Conservation (phyloP, 345 rosid genomes). For the Murraya koenigii region DNA sequence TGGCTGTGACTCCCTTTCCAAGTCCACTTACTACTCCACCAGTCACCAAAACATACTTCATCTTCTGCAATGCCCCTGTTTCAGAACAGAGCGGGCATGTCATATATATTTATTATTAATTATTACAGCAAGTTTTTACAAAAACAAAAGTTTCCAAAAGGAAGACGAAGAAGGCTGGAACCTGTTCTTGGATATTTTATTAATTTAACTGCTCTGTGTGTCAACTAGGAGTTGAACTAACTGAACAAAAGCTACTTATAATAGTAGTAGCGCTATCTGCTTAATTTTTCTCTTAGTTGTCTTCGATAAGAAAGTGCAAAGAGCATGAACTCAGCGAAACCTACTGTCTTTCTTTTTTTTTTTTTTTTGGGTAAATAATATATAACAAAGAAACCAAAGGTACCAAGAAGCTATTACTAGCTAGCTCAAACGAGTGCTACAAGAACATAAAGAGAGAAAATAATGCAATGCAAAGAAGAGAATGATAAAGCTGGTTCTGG, state of each 20-base stretch:
- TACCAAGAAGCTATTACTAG: background rate
- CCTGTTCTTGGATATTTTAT: background rate
- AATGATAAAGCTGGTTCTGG: background rate
- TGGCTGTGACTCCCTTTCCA: constrained; percentile 73
- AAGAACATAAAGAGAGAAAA: background rate
- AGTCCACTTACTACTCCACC: constrained; percentile 76
- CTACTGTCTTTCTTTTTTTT: background rate
- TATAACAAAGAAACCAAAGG: background rate
- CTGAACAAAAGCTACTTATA: background rate
- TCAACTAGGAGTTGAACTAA: background rate
- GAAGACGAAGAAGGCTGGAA: background rate
- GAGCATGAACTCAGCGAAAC: constrained; percentile 6
- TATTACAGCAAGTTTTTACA: too few relatives aligned
- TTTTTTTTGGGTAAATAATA: background rate
- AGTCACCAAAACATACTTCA: constrained; percentile 62
- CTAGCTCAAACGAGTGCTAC: background rate
- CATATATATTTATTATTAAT: background rate
- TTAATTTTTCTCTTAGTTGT: background rate
- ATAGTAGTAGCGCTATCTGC: background rate
- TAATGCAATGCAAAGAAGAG: background rate
- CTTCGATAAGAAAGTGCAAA: constrained; percentile 6
- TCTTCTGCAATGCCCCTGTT: constrained; percentile 21
- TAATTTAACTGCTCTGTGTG: background rate
- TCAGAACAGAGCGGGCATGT: background rate
- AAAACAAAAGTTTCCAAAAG: too few relatives aligned